Percentiles rank a stretch among this genome's conserved stretches.
Evolutionary conservation across 2,329 filamentous ascomycete genomes (phyloP).

Genomic region (Aspergillus niger): DNA sequence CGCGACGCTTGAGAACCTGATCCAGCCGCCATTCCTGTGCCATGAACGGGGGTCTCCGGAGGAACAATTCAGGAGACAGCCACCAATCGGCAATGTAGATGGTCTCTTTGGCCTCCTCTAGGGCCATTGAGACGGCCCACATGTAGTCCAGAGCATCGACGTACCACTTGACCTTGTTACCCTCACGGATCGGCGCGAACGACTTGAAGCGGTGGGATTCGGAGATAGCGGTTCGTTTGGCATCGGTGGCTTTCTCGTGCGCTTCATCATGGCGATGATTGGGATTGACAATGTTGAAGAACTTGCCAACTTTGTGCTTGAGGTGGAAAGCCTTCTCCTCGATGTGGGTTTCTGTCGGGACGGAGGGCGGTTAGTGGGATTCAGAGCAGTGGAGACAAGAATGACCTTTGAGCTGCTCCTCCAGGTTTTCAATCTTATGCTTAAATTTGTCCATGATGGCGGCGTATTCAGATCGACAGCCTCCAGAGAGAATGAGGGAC

Average conservation of each 20-base stretch:
- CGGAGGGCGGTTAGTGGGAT: conserved; percentile 4
- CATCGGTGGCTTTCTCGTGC: conserved; percentile 81
- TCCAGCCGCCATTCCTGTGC: conserved; percentile 88
- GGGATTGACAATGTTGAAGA: conserved; percentile 71
- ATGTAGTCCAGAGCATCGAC: conserved; percentile 95
- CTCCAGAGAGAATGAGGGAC: not conserved
- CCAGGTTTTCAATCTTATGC: conserved; percentile 28
- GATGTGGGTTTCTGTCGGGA: conserved; percentile 34
- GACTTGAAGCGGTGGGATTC: conserved; percentile 82
- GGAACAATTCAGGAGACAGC: conserved; percentile 83
- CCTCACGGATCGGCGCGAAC: conserved; percentile 82
- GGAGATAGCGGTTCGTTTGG: conserved; percentile 71
- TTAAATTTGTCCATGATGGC: conserved; percentile 30
- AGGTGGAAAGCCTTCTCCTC: conserved; percentile 59
- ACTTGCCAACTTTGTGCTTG: conserved; percentile 66
- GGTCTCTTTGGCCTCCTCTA: conserved; percentile 86
- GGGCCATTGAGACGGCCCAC: conserved; percentile 85
- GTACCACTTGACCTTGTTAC: conserved; percentile 94
- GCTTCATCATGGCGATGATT: conserved; percentile 93
- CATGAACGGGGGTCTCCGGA: conserved; percentile 78
- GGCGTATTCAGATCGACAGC: not conserved
- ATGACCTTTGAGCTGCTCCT: conserved; percentile 32
- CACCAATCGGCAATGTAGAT: conserved; percentile 99
- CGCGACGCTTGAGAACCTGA: conserved; percentile 79
- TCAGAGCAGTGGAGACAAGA: not conserved